Evolutionary conservation across 805 yeast species (phyloP), one percentile per base, ranked within the genome.

Genomic region (Metschnikowia shivogae): DNA sequence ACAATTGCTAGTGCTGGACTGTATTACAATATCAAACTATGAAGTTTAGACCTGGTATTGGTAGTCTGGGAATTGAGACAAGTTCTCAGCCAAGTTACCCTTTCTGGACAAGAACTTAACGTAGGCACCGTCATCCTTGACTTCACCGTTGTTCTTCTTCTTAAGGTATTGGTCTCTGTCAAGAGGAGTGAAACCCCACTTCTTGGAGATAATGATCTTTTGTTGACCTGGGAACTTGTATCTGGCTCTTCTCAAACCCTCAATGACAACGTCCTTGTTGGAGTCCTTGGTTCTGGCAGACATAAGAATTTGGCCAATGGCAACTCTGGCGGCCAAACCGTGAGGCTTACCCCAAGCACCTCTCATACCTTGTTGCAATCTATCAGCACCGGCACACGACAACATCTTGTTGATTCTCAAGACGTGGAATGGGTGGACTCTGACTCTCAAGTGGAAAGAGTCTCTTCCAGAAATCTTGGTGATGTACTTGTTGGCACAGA

Each of bases 171-270:
- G 97, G 51, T 80, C 96, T 81, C 99, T 88, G 95, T 92, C 82
- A 72, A 93, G 86, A 76, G 86, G 87, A 77, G 99, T 93, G 97
- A 93, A 93, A 80, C 99, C 99, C 99, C 99, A 93, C 81, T 93
- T 93, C 95, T 93, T 93, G 64, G 99, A 93, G 77, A 93, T 78
- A 70, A 93, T 93, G 73, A 93, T 93, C 84, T 84, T 92, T 81
- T 93, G 99, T 82, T 93, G 99, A 82, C 99, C 99, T 77, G 99
- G 99, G 98, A 93, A 93, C 92, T 93, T 93, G 88, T 93, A 93
- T 83, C 98, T 92, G 61, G 97, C 95, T 85, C 99, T 92, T 84
- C 99, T 92, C 76, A 93, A 87, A 82, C 92, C 99, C 83, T 93
- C 99, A 67, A 93, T 80, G 62, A 89, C 97, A 72, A 88, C 95